Evolutionary conservation across 441 rosid species (phyloP), one percentile per base, ranked within the genome.

Genomic region (Rhodomyrtus psidioides): DNA sequence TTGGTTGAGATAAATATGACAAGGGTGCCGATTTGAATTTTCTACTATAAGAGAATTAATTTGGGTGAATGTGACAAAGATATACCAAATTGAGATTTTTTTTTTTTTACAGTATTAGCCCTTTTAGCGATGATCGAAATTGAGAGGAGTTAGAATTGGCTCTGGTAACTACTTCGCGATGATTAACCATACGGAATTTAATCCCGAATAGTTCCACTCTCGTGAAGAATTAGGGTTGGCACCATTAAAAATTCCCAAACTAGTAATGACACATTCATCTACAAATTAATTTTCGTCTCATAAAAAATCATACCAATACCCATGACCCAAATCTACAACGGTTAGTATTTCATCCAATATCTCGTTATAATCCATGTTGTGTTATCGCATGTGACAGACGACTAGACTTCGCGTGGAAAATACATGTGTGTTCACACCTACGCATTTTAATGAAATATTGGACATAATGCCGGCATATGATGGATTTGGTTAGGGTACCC

Each of bases 11-110:
- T 34, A 65, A 65, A 34, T 19, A 9, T 9, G 46, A 6, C 14
- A 30, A 9, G 6, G 6, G 4, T 6, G 46, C 12, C 14, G 4
- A 34, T 65, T 65, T 9, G 26, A 34, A 65, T 8, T 34, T 62
- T 34, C 34, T 34, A 26, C 34, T 26, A 34, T 26, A 19, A 4
- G 12, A 65, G 0, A 65, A 65, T 12, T 19, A 19, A 65, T 34
- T 5, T 17, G 8, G 76, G 7, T 65, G 19, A 10, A 34, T 65
- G 26, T 0, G 1, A 1, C 44, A 65, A 0, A 19, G 0, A 65
- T 65, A 1, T 65, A 19, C 7, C 1, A 19, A 0, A 34, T 19
- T 65, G n/a, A 9, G 26, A 62, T 9, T 65, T 17, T 24, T 19
- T 65, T 17, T 24, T 19, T 60, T 10, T 17, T 59, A 30, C 9